phyloP scores from a whole-genome alignment of 768 basidiomycete species.

The Guyanaporus albipodus region DNA sequence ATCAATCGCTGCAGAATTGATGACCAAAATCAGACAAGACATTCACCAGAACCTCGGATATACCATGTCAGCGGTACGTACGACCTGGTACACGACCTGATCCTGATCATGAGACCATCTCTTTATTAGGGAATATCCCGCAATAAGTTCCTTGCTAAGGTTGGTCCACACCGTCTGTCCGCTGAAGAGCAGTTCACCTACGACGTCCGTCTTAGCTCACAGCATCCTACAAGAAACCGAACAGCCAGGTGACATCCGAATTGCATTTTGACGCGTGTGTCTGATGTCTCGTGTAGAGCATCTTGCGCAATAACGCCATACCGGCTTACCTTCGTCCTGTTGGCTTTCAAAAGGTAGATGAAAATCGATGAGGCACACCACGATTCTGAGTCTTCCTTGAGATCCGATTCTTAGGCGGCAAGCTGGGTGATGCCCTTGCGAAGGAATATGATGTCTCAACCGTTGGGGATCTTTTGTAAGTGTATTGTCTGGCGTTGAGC shows the following conservation, averaged over 20 bases:
- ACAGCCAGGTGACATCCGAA: conserved; percentile 59
- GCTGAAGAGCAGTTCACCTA: not conserved
- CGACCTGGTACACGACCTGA: not conserved
- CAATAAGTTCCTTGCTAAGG: conserved; percentile 96
- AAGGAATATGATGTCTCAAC: conserved; percentile 86
- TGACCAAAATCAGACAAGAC: conserved; percentile 67
- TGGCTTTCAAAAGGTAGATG: conserved; percentile 76
- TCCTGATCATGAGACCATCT: not conserved
- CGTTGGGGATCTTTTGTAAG: conserved; percentile 87
- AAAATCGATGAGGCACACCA: not conserved
- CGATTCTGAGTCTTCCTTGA: conserved; percentile 27
- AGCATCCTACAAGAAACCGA: conserved; percentile 90
- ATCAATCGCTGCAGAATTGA: conserved; percentile 83
- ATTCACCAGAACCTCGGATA: conserved; percentile 76
- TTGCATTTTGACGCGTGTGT: not conserved
- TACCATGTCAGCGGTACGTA: conserved; percentile 84
- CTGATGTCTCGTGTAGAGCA: conserved; percentile 49
- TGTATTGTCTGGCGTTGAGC: conserved; percentile 6
- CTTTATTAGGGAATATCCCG: conserved; percentile 71
- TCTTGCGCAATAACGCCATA: conserved; percentile 79
- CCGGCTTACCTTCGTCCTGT: conserved; percentile 80
- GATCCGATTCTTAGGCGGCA: conserved; percentile 95
- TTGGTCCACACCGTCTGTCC: conserved; percentile 25
- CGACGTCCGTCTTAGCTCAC: conserved; percentile 50
- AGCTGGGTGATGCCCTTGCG: conserved; percentile 84